Base-by-base conservation (phyloP, 2,329 filamentous ascomycete species). In the Monosporascus sp. region DNA sequence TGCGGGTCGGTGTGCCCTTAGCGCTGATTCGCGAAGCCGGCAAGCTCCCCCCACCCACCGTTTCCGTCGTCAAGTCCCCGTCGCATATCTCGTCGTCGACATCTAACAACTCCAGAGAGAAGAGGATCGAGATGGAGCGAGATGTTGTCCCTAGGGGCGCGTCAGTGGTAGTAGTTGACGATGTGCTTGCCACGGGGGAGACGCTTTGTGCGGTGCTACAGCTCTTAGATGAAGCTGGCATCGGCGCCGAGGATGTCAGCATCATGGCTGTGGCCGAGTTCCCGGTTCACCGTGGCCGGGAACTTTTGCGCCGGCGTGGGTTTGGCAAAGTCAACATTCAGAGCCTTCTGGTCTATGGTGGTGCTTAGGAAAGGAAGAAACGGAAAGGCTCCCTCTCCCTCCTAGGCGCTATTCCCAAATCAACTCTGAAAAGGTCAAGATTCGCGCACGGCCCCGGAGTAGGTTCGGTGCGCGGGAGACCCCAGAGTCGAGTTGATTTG, bases 251-350 rank as follows among this genome's bases (percentile, higher is more conserved):
- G 40, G n/a, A 74, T 57, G 54, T 84, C 22, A 70, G 58, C 4
- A 63, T 82, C n/a, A 71, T 82, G 69, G 74, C 76, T 0, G 74
- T 85, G 20, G 81, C 76, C 1, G 82, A 86, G 64, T 82, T 86
- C 45, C 79, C 81, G 15, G 41, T 70, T 52, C 81, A 85, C 57
- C 67, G 72, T 57, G 82, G 80, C 2, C 72, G 81, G 45, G 65
- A 74, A 53, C 37, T 74, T 38, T 64, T 86, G 63, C 71, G 66
- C 22, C 55, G 60, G 51, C 58, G 59, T 50, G 79, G 79, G 0
- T 85, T 82, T 72, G 79, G 78, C 4, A 60, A 55, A 55, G 72
- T 79, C 20, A 62, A 58, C 35, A 61, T 85, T 57, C 76, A 78
- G 60, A 84, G 77, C 55, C 73, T 85, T 51, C 64, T 85, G 51